Conservation (phyloP, 2,329 filamentous ascomycete genomes). For the Aspergillus melleus region DNA sequence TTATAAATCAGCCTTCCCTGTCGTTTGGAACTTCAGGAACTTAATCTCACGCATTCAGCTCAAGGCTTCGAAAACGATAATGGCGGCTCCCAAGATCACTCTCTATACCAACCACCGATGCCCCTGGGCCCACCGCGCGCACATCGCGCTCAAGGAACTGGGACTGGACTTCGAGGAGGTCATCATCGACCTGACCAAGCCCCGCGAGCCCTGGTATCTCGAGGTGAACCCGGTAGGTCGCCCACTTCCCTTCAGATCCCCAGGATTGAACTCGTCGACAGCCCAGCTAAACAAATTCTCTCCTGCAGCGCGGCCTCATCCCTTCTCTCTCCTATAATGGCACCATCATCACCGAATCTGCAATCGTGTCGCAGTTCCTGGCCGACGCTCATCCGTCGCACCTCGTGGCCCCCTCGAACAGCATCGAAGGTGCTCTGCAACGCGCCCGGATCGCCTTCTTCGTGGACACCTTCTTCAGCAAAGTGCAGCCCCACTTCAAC, state of each 20-base stretch:
- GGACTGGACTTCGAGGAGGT: slow-evolving; percentile 67
- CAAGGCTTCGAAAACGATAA: slow-evolving; percentile 11
- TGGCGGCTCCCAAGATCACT: slow-evolving; percentile 54
- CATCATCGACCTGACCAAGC: slow-evolving; percentile 68
- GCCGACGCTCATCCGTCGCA: slow-evolving; percentile 69
- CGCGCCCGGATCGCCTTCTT: slow-evolving; percentile 72
- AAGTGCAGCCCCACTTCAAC: slow-evolving; percentile 54
- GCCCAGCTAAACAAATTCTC: not conserved
- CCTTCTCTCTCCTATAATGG: slow-evolving; percentile 68
- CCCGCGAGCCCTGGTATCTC: slow-evolving; percentile 72
- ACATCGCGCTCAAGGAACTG: slow-evolving; percentile 69
- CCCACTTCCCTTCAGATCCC: not conserved
- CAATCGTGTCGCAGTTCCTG: slow-evolving; percentile 70
- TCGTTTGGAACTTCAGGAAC: too few relatives aligned
- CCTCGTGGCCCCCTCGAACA: slow-evolving; percentile 58
- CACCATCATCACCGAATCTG: slow-evolving; percentile 72
- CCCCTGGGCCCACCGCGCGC: slow-evolving; percentile 73
- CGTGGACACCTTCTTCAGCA: slow-evolving; percentile 66
- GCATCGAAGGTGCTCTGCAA: slow-evolving; percentile 56
- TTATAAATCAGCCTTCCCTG: too few relatives aligned
- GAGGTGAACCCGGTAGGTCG: slow-evolving; percentile 65
- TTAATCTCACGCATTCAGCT: too few relatives aligned
- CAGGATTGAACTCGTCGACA: not conserved
- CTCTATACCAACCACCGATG: slow-evolving; percentile 71
- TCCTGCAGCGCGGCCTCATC: slow-evolving; percentile 66